phyloP scores from a whole-genome alignment of 2,329 filamentous ascomycete genomes.

The Aspergillus costaricaensis region DNA sequence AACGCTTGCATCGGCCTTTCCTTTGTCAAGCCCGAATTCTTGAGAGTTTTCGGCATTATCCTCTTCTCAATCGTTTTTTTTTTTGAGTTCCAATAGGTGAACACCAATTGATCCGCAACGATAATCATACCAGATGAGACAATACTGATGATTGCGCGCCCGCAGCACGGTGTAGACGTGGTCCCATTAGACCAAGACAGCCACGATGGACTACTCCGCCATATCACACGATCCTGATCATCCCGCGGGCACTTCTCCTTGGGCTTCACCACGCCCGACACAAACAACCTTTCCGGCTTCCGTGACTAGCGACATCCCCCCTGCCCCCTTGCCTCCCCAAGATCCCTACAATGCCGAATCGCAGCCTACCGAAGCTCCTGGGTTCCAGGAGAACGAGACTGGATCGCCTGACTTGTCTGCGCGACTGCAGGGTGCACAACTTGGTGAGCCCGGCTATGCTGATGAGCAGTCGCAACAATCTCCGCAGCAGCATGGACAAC shows the following conservation, averaged over 20 bases:
- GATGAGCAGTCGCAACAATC: constrained; percentile 42
- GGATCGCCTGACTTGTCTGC: constrained; percentile 50
- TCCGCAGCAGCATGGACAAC: constrained; percentile 39
- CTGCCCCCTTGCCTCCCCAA: constrained; percentile 44
- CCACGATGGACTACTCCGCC: constrained; percentile 66
- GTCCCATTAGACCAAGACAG: constrained; percentile 18
- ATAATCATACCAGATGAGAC: not conserved
- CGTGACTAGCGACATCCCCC: constrained; percentile 40
- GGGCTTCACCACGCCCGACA: constrained; percentile 61
- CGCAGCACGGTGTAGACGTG: constrained; percentile 23
- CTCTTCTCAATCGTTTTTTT: constrained; percentile 8
- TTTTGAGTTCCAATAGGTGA: constrained; percentile 20
- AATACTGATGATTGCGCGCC: constrained; percentile 16
- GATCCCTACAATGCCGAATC: constrained; percentile 32
- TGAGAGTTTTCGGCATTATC: not conserved
- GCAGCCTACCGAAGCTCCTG: constrained; percentile 21
- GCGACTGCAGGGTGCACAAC: constrained; percentile 43
- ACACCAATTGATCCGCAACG: constrained; percentile 2
- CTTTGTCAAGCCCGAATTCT: constrained; percentile 1
- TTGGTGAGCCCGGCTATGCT: constrained; percentile 39
- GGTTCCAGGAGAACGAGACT: constrained; percentile 19
- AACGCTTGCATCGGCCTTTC: constrained; percentile 3
- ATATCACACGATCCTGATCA: constrained; percentile 60
- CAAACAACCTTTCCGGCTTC: constrained; percentile 41
- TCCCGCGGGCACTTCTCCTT: constrained; percentile 62